Evolutionary conservation across 768 basidiomycete species (phyloP).

Genomic region (Sporobolomyces phaffii): DNA sequence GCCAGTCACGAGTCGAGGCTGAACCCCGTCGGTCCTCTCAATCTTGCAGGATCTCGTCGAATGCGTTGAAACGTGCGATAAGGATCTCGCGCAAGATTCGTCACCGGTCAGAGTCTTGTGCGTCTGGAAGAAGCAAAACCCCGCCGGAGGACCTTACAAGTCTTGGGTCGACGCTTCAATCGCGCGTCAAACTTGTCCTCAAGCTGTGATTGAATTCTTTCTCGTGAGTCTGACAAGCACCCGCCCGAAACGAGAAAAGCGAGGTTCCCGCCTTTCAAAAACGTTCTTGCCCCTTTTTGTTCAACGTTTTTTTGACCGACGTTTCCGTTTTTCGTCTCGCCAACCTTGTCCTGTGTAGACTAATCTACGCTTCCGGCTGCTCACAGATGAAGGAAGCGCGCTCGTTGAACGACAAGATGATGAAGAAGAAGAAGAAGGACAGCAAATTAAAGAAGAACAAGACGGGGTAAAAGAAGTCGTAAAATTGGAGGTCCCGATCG

Average conservation of each 20-base stretch:
- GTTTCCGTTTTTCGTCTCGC: too few species aligned
- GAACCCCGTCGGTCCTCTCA: neutral
- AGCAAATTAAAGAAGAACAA: too few species aligned
- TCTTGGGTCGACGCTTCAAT: neutral
- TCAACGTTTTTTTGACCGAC: too few species aligned
- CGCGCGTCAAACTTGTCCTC: neutral
- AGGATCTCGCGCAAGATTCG: too few species aligned
- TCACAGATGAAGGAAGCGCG: neutral
- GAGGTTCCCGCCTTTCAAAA: too few species aligned
- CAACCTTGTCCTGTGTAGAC: too few species aligned
- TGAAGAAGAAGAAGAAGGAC: neutral
- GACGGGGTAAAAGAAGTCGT: too few species aligned
- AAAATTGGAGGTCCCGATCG: neutral
- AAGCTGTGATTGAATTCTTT: conserved; percentile 1
- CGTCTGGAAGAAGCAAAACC: neutral
- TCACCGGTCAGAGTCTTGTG: neutral
- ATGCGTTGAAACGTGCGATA: too few species aligned
- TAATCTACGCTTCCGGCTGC: neutral
- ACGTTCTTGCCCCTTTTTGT: too few species aligned
- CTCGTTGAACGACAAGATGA: neutral
- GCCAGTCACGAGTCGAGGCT: too few species aligned
- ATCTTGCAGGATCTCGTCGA: neutral
- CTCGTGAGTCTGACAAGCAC: too few species aligned
- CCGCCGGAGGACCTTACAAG: too few species aligned
- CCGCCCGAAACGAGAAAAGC: conserved; percentile 1